phyloP scores from a whole-genome alignment of 441 rosid species.

The Erysimum cheiri region DNA sequence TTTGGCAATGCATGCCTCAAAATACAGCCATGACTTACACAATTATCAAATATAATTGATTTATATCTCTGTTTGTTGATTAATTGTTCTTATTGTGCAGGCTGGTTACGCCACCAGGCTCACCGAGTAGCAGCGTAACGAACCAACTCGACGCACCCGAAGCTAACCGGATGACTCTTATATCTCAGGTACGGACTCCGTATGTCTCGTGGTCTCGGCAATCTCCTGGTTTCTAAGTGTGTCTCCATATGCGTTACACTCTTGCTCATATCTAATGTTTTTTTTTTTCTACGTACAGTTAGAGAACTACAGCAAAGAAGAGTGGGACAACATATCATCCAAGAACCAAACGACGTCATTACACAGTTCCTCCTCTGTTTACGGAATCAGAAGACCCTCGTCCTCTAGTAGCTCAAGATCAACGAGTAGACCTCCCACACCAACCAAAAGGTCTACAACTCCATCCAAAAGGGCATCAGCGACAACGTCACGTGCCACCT shows the following conservation, averaged over 20 bases:
- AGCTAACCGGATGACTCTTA: conserved; percentile 56
- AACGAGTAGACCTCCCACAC: conserved; percentile 47
- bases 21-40: background rate
- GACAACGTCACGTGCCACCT: conserved; percentile 49
- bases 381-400: conserved; percentile 55
- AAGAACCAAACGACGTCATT: conserved; percentile 8
- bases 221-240: background rate
- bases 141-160: conserved; percentile 50
- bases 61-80: background rate
- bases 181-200: conserved; percentile 57
- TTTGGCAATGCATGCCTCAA: conserved; percentile 1
- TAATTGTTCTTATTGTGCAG: conserved; percentile 43
- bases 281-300: conserved; percentile 59
- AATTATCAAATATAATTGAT: background rate
- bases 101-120: conserved; percentile 88
- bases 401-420: conserved; percentile 51
- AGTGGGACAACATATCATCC: conserved; percentile 33
- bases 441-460: conserved; percentile 56
- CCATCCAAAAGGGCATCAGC: conserved; percentile 59
- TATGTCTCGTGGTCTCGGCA: background rate
- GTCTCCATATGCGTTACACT: conserved; percentile 16
- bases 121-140: conserved; percentile 55
- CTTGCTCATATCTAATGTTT: conserved; percentile 26
- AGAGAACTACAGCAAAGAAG: conserved; percentile 59
- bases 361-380: background rate